Conservation (phyloP, 2,329 filamentous ascomycete species). For the Epichloe glyceriae region DNA sequence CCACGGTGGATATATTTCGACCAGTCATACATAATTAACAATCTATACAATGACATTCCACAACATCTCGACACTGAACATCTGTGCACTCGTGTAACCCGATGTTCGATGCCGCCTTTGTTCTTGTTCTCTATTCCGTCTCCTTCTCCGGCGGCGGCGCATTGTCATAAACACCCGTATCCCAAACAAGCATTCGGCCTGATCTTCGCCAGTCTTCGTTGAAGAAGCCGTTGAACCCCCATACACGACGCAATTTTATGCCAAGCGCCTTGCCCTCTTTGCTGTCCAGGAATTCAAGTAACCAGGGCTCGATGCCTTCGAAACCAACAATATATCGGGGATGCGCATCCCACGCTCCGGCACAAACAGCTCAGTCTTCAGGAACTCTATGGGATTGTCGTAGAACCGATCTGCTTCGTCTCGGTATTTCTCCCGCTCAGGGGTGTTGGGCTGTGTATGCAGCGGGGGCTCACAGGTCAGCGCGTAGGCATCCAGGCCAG, state of each 20-base stretch:
- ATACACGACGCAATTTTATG: constrained; percentile 33
- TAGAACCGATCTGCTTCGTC: constrained; percentile 94
- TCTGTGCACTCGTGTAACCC: too few relatives aligned
- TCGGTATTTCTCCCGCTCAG: constrained; percentile 54
- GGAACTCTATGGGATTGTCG: constrained; percentile 43
- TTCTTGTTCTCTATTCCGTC: too few relatives aligned
- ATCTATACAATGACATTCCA: background rate
- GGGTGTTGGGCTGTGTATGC: constrained; percentile 42
- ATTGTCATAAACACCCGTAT: constrained; percentile 25
- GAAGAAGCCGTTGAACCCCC: constrained; percentile 50
- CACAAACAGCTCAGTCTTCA: constrained; percentile 38
- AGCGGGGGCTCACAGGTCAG: constrained; percentile 85
- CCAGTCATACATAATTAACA: background rate
- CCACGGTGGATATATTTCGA: too few relatives aligned
- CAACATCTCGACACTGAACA: too few relatives aligned
- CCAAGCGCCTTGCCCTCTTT: constrained; percentile 27
- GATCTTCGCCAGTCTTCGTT: constrained; percentile 46
- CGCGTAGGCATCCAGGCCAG: constrained; percentile 65
- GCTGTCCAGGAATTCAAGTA: constrained; percentile 32
- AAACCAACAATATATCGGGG: constrained; percentile 48
- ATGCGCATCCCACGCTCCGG: constrained; percentile 14
- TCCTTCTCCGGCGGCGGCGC: too few relatives aligned
- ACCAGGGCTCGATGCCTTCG: constrained; percentile 38
- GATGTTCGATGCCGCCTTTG: too few relatives aligned
- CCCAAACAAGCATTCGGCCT: constrained; percentile 48